Conservation (phyloP, 306 rosid genomes). For the Acacia confusa region DNA sequence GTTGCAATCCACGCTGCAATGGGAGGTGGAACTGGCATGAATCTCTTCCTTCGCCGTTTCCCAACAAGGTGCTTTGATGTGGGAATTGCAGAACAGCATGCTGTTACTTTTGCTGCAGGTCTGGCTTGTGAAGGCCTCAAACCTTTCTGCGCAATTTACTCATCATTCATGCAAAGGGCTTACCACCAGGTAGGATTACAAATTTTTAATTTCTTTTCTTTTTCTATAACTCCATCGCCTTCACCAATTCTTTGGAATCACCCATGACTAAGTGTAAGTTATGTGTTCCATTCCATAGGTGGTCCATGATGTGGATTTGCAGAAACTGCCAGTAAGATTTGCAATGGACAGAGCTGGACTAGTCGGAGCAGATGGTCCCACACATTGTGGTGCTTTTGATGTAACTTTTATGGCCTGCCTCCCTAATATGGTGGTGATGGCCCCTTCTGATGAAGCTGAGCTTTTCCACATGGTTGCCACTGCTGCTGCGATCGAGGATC, state of each 20-base stretch:
- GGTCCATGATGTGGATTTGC: constrained; percentile 96
- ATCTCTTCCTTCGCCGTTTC: constrained; percentile 86
- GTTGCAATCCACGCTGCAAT: constrained; percentile 97
- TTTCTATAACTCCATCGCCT: constrained; percentile 1
- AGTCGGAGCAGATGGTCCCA: constrained; percentile 98
- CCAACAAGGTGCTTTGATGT: constrained; percentile 95
- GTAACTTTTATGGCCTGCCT: constrained; percentile 98
- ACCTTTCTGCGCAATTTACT: constrained; percentile 92
- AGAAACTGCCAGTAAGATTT: constrained; percentile 89
- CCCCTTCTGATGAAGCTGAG: constrained; percentile 95
- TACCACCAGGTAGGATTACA: constrained; percentile 80
- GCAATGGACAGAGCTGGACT: constrained; percentile 99
- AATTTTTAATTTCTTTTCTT: background rate
- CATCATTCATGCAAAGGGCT: constrained; percentile 95
- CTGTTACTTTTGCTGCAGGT: constrained; percentile 97
- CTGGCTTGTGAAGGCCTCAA: constrained; percentile 90
- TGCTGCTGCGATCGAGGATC: constrained; percentile 82
- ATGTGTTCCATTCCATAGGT: constrained; percentile 56
- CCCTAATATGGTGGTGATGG: constrained; percentile 99
- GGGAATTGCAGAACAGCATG: constrained; percentile 98
- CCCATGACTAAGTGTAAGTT: background rate
- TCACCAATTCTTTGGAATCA: background rate
- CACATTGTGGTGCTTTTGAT: constrained; percentile 85
- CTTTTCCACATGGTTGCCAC: constrained; percentile 98
- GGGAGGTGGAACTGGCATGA: constrained; percentile 99